Evolutionary conservation across 1,139 yeast genomes (phyloP).

Genomic region (Pichia sp.): DNA sequence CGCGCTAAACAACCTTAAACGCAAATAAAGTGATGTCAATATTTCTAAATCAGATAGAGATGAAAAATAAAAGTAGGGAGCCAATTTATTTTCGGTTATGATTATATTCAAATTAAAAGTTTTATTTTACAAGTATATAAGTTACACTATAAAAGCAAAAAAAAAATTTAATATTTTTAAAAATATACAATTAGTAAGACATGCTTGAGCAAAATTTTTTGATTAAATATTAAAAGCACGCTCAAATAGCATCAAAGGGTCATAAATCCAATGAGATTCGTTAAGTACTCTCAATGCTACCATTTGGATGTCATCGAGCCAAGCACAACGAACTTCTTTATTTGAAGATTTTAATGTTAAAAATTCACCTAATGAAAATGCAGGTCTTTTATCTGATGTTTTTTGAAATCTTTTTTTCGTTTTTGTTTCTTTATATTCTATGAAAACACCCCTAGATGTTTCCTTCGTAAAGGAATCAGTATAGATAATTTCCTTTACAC

Average conservation of each 20-base stretch:
- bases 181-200: not conserved
- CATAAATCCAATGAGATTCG: conserved; percentile 7
- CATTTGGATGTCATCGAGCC: conserved; percentile 13
- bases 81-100: too few relatives aligned
- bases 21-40: conserved; percentile 1
- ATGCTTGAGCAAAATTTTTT: not conserved
- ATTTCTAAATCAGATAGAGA: not conserved
- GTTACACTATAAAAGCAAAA: too few relatives aligned
- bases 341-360: not conserved
- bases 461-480: conserved; percentile 4
- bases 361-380: conserved; percentile 8
- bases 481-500: conserved; percentile 1
- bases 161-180: too few relatives aligned
- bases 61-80: too few relatives aligned
- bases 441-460: conserved; percentile 4
- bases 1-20: conserved; percentile 13
- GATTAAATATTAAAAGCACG: conserved; percentile 3
- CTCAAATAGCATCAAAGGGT: conserved; percentile 3
- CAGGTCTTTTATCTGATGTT: conserved; percentile 7
- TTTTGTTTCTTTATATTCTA: conserved; percentile 11
- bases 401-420: conserved; percentile 4
- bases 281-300: conserved; percentile 6
- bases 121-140: too few relatives aligned
- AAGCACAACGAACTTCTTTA: conserved; percentile 6
- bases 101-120: too few relatives aligned